Percentiles rank a stretch among this genome's conserved stretches.
Evolutionary conservation across 306 rosid species (phyloP).

Genomic region (Casuarina cunninghamiana): DNA sequence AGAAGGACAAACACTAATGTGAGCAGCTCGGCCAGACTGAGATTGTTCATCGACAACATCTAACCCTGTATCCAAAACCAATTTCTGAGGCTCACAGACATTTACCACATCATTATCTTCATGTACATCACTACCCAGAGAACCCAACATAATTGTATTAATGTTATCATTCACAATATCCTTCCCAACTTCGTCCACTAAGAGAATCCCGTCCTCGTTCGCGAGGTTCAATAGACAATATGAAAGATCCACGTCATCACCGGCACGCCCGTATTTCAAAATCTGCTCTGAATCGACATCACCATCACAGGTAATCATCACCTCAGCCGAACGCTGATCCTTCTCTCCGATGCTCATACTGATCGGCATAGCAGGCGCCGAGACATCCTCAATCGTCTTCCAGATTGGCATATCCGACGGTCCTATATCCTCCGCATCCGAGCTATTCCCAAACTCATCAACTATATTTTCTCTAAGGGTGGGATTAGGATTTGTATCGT

Average conservation of each 20-base stretch:
- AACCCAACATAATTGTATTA: conserved; percentile 39
- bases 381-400: conserved; percentile 60
- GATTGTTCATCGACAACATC: conserved; percentile 27
- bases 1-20: conserved; percentile 25
- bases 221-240: conserved; percentile 42
- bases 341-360: conserved; percentile 35
- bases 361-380: conserved; percentile 50
- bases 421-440: conserved; percentile 41
- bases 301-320: conserved; percentile 17
- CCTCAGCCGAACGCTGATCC: conserved; percentile 12
- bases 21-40: conserved; percentile 33
- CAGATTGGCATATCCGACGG: conserved; percentile 50
- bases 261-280: conserved; percentile 13
- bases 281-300: conserved; percentile 2
- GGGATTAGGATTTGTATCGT: conserved; percentile 15
- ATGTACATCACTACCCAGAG: conserved; percentile 44
- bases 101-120: conserved; percentile 33
- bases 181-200: conserved; percentile 45
- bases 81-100: conserved; percentile 31
- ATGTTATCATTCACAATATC: conserved; percentile 29
- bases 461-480: conserved; percentile 30
- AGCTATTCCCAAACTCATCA: conserved; percentile 38
- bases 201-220: conserved; percentile 35
- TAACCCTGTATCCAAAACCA: conserved; percentile 25
- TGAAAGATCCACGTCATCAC: conserved; percentile 25